Evolutionary conservation across 352 stramenopile genomes (phyloP).

Genomic region (Globisporangium emineosum): DNA sequence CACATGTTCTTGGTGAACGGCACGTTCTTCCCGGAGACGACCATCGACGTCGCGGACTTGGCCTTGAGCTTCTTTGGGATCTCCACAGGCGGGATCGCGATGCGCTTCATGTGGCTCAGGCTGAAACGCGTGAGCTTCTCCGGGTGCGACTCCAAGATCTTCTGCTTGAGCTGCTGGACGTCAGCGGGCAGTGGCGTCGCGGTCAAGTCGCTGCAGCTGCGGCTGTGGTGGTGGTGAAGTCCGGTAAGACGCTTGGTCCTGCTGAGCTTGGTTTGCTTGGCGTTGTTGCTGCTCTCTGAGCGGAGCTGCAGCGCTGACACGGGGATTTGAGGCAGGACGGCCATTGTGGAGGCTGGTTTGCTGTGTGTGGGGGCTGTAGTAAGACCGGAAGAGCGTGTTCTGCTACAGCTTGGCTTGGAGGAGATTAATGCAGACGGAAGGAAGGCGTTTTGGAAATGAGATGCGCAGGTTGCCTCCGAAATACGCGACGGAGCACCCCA

Average conservation of each 20-base stretch:
- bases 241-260: constrained; percentile 29
- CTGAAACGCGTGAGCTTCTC: constrained; percentile 52
- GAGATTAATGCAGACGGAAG: not conserved
- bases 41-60: constrained; percentile 31
- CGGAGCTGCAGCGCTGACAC: constrained; percentile 18
- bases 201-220: constrained; percentile 18
- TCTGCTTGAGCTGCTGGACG: constrained; percentile 53
- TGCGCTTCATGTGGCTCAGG: constrained; percentile 54
- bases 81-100: constrained; percentile 52
- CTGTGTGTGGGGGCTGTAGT: not conserved
- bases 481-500: constrained; percentile 8
- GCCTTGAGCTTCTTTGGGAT: constrained; percentile 52
- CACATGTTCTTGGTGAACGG: constrained; percentile 66
- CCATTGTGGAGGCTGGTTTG: constrained; percentile 27
- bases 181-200: constrained; percentile 34
- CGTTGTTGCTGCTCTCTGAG: constrained; percentile 13
- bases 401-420: constrained; percentile 9
- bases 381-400: constrained; percentile 7
- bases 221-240: constrained; percentile 29
- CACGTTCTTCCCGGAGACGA: constrained; percentile 57
- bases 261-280: constrained; percentile 19
- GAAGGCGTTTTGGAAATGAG: constrained; percentile 11
- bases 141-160: constrained; percentile 42
- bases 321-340: constrained; percentile 36
- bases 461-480: constrained; percentile 3